phyloP scores from a whole-genome alignment of 257 asterid species.

The Gentiana macrophylla region DNA sequence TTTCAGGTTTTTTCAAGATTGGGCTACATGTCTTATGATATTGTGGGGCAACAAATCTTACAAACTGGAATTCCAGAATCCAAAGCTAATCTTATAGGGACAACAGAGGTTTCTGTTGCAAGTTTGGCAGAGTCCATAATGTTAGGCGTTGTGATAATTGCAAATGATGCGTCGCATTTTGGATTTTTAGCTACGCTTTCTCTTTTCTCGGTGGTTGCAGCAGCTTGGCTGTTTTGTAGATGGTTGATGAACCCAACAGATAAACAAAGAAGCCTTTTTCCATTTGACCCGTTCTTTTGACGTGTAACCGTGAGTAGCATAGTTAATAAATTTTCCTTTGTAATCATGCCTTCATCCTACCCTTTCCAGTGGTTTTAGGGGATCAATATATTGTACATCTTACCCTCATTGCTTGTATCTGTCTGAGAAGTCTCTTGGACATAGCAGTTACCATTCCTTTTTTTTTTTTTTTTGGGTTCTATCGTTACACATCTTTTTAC shows the following conservation, averaged over 20 bases:
- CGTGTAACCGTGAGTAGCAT: slow-evolving; percentile 29
- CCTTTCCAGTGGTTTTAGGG: too few relatives aligned
- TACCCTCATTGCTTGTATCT: too few relatives aligned
- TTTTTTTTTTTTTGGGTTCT: too few relatives aligned
- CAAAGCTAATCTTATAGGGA: slow-evolving; percentile 90
- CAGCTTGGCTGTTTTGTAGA: slow-evolving; percentile 68
- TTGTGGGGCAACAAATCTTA: slow-evolving; percentile 79
- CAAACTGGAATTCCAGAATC: slow-evolving; percentile 95
- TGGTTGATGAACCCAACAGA: slow-evolving; percentile 84
- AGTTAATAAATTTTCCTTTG: neutral
- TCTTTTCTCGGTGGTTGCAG: slow-evolving; percentile 69
- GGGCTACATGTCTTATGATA: slow-evolving; percentile 93
- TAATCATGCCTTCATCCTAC: too few relatives aligned
- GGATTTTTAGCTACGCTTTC: slow-evolving; percentile 73
- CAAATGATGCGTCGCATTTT: slow-evolving; percentile 69
- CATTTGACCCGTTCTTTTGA: slow-evolving; percentile 38
- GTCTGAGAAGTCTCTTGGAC: too few relatives aligned
- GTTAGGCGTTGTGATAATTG: slow-evolving; percentile 83
- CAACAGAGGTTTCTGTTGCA: slow-evolving; percentile 86
- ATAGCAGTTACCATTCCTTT: too few relatives aligned
- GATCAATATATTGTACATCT: too few relatives aligned
- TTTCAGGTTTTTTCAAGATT: slow-evolving; percentile 79
- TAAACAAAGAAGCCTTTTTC: slow-evolving; percentile 58
- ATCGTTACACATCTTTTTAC: too few relatives aligned
- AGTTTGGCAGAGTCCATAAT: slow-evolving; percentile 85